Percentiles rank a stretch among this genome's conserved stretches.
Evolutionary conservation across 1,284 basidiomycete genomes (phyloP).

Genomic region (Fomitiporia mediterranea): DNA sequence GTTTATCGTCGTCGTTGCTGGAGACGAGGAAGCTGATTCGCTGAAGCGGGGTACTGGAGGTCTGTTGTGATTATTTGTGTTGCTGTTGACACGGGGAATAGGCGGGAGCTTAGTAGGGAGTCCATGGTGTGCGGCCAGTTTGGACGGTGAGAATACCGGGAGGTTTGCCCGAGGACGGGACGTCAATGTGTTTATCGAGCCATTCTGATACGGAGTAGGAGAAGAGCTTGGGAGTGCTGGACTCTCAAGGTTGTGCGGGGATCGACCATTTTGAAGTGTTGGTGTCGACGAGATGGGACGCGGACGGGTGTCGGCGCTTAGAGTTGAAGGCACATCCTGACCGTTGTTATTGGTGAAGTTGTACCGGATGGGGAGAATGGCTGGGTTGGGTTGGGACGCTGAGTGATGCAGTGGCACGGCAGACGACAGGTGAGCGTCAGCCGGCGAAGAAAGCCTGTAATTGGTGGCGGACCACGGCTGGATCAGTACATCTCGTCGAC

Average conservation of each 20-base stretch:
- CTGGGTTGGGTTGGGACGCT: conserved; percentile 22
- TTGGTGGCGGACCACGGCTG: conserved; percentile 38
- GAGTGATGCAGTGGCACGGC: conserved; percentile 32
- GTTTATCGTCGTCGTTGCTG: conserved; percentile 21
- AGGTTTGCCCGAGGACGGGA: conserved; percentile 41
- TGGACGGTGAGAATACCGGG: conserved; percentile 47
- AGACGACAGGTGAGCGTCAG: conserved; percentile 30
- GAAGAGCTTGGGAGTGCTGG: conserved; percentile 34
- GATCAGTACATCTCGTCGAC: conserved; percentile 34
- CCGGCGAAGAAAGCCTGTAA: conserved; percentile 38
- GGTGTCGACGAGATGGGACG: conserved; percentile 29
- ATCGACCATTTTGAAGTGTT: conserved; percentile 31
- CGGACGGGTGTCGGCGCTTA: conserved; percentile 31
- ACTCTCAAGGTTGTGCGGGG: conserved; percentile 35
- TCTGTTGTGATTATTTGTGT: conserved; percentile 32
- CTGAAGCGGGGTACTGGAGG: conserved; percentile 28
- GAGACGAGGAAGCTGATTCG: conserved; percentile 9
- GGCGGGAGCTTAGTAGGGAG: conserved; percentile 64
- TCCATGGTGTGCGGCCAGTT: conserved; percentile 69
- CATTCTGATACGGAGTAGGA: conserved; percentile 39
- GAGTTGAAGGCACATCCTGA: conserved; percentile 34
- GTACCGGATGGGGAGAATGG: conserved; percentile 32
- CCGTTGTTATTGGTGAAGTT: conserved; percentile 28
- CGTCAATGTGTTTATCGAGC: conserved; percentile 36
- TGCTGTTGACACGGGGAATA: conserved; percentile 44